Evolutionary conservation across 176 grass and related monocot species (phyloP), one percentile per base, ranked within the genome.

Genomic region (Oropetium thomaeum): DNA sequence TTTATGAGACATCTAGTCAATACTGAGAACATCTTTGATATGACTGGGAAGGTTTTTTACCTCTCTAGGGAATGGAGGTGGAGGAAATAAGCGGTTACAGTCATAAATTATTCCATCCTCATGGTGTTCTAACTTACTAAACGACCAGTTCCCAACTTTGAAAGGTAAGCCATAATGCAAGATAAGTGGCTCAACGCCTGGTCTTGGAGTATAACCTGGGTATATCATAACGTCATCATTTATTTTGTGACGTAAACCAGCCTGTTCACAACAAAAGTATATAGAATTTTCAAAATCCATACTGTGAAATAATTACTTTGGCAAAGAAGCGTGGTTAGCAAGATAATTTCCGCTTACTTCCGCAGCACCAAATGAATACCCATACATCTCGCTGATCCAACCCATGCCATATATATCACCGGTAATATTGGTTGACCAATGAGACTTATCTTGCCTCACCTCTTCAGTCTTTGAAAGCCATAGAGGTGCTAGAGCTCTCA

Each of bases 331-430:
- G n/a, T 65, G 49, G 54, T 33, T 5, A 29, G 55, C 35, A 88
- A 76, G 30, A 66, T 49, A 33, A 80, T 67, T 5, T 65, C 16
- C 67, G 47, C 88, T 90, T 95, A 99, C 96, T 89, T 99, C 96
- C 75, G 96, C 96, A 73, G 91, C 91, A 85, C 96, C 91, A 76
- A 99, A 92, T 54, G 96, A 84, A 67, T 99, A 99, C 13, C 91
- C 96, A 74, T 99, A 99, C 91, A 99, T 99, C 89, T 99, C 96
- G 41, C 91, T 99, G 79, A 99, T 99, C 96, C 96, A 99, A 54
- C 96, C 96, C 82, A 87, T 78, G 41, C 89, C 91, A 77, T 95
- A 99, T 79, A 95, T 99, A 84, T 99, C 96, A 76, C 96, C 96
- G 59, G 91, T 99, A 81, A 99, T 90, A 84, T 99, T 99, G 48